phyloP scores from a whole-genome alignment of 2,329 filamentous ascomycete genomes.

The Botrytis hyacinthi region DNA sequence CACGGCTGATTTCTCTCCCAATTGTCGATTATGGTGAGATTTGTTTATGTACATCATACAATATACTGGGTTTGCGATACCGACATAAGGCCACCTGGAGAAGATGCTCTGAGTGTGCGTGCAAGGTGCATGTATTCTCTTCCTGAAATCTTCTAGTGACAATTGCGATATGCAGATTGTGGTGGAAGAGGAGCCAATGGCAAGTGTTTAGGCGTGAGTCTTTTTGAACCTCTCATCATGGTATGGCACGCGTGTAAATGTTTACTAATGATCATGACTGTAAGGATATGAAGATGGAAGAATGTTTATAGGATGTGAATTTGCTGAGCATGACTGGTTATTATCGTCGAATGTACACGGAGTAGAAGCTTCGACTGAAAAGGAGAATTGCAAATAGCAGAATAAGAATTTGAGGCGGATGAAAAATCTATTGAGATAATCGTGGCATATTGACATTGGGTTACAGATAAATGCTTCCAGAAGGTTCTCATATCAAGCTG shows the following conservation, averaged over 20 bases:
- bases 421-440: not conserved
- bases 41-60: not conserved
- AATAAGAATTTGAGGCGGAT: no score
- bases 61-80: not conserved
- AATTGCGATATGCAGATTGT: no score
- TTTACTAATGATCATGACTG: not conserved
- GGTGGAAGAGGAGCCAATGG: no score
- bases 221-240: not conserved
- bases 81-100: not conserved
- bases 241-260: not conserved
- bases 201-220: no score
- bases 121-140: no score
- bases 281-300: not conserved
- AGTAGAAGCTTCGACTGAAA: not conserved
- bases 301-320: not conserved
- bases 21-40: not conserved
- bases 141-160: no score
- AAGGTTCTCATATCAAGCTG: not conserved
- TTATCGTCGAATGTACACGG: not conserved
- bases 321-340: not conserved
- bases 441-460: not conserved
- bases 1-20: not conserved
- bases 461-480: not conserved
- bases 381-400: not conserved
- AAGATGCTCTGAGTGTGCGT: no score